phyloP scores from a whole-genome alignment of 768 basidiomycete species.

The Favolaschia claudopus region DNA sequence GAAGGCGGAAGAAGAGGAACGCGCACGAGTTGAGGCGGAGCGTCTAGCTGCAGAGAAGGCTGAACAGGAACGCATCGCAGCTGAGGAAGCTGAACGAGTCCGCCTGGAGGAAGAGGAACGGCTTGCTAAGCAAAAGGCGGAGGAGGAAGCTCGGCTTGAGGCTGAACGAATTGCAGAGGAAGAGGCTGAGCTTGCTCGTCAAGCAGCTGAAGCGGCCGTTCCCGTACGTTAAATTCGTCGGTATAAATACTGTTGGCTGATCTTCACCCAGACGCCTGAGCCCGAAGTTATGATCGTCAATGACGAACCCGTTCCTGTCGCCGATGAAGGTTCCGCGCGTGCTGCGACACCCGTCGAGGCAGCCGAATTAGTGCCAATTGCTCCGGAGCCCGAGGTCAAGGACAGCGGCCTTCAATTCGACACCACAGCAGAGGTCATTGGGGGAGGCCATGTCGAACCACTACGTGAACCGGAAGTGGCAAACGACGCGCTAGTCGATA shows the following conservation, averaged over 20 bases:
- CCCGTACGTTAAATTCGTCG: background rate
- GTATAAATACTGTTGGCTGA: background rate
- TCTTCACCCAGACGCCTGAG: background rate
- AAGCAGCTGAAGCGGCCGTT: background rate
- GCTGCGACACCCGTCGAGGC: background rate
- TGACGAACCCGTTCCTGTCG: constrained; percentile 2
- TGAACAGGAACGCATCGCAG: constrained; percentile 1
- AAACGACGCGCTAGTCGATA: constrained; percentile 16
- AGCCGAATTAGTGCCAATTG: constrained; percentile 8
- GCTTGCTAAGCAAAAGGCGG: background rate
- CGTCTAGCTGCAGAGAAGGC: constrained; percentile 2
- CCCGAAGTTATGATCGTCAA: constrained; percentile 13
- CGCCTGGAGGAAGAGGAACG: background rate
- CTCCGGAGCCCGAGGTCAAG: background rate
- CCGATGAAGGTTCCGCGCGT: background rate
- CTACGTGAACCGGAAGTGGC: constrained; percentile 17
- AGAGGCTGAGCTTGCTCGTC: background rate
- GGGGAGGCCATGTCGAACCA: constrained; percentile 17
- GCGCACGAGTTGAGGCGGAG: background rate
- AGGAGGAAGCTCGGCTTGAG: background rate
- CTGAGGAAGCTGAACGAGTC: constrained; percentile 1
- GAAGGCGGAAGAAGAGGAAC: too few species aligned
- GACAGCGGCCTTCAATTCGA: constrained; percentile 22
- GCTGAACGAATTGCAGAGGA: background rate
- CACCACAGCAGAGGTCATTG: constrained; percentile 25